Evolutionary conservation across 345 rosid species (phyloP), one percentile per base, ranked within the genome.

Genomic region (Reutealis trisperma): DNA sequence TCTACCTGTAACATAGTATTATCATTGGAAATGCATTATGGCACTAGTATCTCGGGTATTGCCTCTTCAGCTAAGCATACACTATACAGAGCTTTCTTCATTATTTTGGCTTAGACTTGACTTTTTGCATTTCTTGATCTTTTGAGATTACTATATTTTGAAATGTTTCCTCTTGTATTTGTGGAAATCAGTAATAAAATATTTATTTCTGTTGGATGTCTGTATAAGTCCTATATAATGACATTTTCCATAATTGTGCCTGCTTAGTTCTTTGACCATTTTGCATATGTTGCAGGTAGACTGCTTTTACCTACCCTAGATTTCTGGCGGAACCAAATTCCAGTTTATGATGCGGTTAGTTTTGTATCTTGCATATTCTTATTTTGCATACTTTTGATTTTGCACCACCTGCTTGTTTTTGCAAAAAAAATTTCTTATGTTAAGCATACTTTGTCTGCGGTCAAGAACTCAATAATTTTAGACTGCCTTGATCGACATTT

Each of bases 261-360:
- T 61, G 19, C 27, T 77, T 51, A 78, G 76, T 71, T 72, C 52
- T 79, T 77, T 55, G 62, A 54, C 70, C 68, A 37, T 27, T 74
- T 76, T 78, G 62, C 55, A 34, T 71, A 55, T 75, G 55, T 82
- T 81, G 83, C 90, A 94, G 98, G 98, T 71, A 89, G 97, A 83
- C 63, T 90, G 70, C 93, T 92, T 68, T 63, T 92, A 73, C 93
- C 97, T 71, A 11, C 86, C 24, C 79, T 94, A 63, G 91, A 91
- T 67, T 94, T 84, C 84, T 94, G 97, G 97, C 92, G 93, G 73
- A 91, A 92, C 82, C 90, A 94, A 87, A 70, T 88, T 70, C 86
- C 94, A 24, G 84, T 94, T 72, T 92, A 94, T 81, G 96, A 90
- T 82, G 80, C 49, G 88, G 94, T 90, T 63, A 72, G 87, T 79